Conservation (phyloP, 257 asterid species). For the Mitragyna speciosa region DNA sequence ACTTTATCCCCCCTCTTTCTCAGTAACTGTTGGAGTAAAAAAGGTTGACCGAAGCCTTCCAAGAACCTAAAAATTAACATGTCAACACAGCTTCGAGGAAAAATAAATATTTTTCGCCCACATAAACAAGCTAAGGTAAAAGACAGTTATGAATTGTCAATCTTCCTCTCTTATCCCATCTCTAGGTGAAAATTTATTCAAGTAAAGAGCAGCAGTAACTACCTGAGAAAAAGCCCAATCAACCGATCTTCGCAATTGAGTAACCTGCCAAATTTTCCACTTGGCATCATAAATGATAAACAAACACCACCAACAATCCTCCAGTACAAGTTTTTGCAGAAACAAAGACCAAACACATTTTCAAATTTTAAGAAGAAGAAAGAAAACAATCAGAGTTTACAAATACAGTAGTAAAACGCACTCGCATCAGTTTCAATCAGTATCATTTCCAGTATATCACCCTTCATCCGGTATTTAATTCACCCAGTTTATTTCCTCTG, state of each 20-base stretch:
- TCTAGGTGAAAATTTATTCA: neutral
- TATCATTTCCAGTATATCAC: neutral
- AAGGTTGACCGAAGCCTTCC: neutral
- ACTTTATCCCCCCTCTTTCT: too few species aligned
- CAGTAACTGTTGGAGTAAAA: neutral
- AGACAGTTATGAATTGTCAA: too few species aligned
- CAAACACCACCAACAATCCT: neutral
- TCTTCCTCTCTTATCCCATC: neutral
- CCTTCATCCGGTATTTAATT: neutral
- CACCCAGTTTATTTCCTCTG: neutral
- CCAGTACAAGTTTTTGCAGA: neutral
- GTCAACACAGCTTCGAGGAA: too few species aligned
- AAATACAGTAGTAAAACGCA: neutral
- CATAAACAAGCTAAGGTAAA: too few species aligned
- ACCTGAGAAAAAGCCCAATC: slow-evolving; percentile 77
- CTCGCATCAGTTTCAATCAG: neutral
- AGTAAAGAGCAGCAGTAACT: slow-evolving; percentile 11
- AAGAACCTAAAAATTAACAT: neutral
- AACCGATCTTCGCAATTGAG: slow-evolving; percentile 61
- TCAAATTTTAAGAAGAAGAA: neutral
- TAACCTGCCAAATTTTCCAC: slow-evolving; percentile 46
- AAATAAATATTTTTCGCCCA: too few species aligned
- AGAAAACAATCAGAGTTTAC: neutral
- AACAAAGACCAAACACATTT: neutral
- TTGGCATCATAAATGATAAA: neutral